Conservation (phyloP, 2,329 filamentous ascomycete genomes). For the Aspergillus glaucus region DNA sequence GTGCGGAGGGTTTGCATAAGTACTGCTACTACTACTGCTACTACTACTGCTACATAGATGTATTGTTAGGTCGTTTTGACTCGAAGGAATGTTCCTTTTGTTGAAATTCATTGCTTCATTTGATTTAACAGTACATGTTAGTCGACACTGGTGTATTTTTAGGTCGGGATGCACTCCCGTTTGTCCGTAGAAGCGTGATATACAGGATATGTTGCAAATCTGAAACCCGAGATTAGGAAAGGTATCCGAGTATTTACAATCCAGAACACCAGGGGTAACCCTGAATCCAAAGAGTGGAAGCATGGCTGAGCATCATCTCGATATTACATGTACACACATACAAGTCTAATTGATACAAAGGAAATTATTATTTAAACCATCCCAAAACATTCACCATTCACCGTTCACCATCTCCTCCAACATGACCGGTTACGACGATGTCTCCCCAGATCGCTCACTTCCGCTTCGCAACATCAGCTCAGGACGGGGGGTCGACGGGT, state of each 20-base stretch:
- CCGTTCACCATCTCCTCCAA: neutral
- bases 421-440: constrained; percentile 3
- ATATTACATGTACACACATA: constrained; percentile 12
- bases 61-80: neutral
- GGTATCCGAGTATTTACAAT: too few relatives aligned
- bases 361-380: constrained; percentile 1
- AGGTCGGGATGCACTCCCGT: too few relatives aligned
- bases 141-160: too few relatives aligned
- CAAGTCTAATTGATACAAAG: constrained; percentile 16
- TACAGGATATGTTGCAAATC: too few relatives aligned
- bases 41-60: neutral
- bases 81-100: neutral
- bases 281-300: too few relatives aligned
- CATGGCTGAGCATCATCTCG: too few relatives aligned
- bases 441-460: constrained; percentile 5
- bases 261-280: too few relatives aligned
- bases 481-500: constrained; percentile 23
- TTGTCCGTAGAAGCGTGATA: too few relatives aligned
- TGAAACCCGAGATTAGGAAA: too few relatives aligned
- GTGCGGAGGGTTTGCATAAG: neutral
- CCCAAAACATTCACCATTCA: neutral
- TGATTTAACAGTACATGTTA: too few relatives aligned
- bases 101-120: too few relatives aligned
- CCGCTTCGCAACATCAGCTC: constrained; percentile 9
- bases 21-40: neutral